Percentiles rank a stretch among this genome's conserved stretches.
These are phyloP conservation scores for Phytopythium mirpurense DNA, from an alignment of 352 stramenopile species.

Conservation along the genomic window DNA sequence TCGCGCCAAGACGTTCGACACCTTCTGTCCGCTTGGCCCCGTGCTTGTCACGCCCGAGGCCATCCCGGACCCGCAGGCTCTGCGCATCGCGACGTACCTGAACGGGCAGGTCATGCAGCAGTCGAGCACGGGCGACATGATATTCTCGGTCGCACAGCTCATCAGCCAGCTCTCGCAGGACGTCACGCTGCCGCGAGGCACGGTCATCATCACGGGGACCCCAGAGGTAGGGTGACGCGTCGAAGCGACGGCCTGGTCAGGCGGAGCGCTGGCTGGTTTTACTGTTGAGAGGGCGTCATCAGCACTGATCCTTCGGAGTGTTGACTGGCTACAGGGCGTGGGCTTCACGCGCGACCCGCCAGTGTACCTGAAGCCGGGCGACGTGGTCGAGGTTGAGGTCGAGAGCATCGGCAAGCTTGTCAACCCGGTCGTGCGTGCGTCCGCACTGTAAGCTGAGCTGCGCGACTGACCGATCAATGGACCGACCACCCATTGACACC, in stretches of 20 bases:
- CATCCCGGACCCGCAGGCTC: slow-evolving; percentile 70
- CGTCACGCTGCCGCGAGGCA: slow-evolving; percentile 82
- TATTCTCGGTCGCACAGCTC: slow-evolving; percentile 85
- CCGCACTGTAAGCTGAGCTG: neutral
- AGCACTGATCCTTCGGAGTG: neutral
- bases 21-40: slow-evolving; percentile 86
- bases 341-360: slow-evolving; percentile 85
- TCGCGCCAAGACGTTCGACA: slow-evolving; percentile 88
- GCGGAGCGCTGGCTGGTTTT: neutral
- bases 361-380: slow-evolving; percentile 79
- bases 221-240: slow-evolving; percentile 50
- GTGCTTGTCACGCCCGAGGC: slow-evolving; percentile 72
- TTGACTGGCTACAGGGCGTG: slow-evolving; percentile 49
- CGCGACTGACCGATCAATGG: neutral
- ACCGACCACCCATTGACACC: too few species aligned
- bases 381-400: slow-evolving; percentile 90
- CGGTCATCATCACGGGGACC: slow-evolving; percentile 88
- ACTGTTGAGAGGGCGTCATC: neutral
- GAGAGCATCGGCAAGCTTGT: slow-evolving; percentile 86
- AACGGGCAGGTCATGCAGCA: slow-evolving; percentile 85
- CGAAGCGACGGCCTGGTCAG: neutral
- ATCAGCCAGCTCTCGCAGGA: slow-evolving; percentile 89
- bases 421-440: slow-evolving; percentile 63
- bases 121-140: slow-evolving; percentile 88
- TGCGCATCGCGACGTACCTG: slow-evolving; percentile 73